Base-by-base conservation (phyloP, 345 rosid species). In the Hibiscus trionum region DNA sequence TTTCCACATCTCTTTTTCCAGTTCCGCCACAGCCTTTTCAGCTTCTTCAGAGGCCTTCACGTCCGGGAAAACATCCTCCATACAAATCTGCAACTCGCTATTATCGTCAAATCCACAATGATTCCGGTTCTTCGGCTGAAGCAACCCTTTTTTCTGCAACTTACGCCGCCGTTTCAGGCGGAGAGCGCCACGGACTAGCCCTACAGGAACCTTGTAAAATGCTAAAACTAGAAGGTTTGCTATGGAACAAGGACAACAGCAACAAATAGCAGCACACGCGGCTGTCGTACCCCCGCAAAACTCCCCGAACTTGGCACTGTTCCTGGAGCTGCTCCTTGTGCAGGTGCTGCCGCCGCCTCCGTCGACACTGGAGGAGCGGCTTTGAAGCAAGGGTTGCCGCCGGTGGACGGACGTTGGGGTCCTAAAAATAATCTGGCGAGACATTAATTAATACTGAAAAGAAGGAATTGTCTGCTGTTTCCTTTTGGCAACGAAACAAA, bases 181-280 rank as follows among this genome's bases (percentile, higher is more conserved):
- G 49, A 73, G 44, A 3, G 86, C 92, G 2, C 80, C 84, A 53
- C 79, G 85, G 73, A 88, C 87, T 17, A 91, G 81, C 3, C 88
- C 82, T 0, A 74, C 81, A 0, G 97, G 97, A 10, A 87, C 81
- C 81, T 86, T 89, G 74, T 79, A 85, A 37, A 91, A 37, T 0
- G 88, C 88, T 67, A 91, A 76, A 1, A 87, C 80, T 49, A 91
- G 59, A 6, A 91, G 71, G 73, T 85, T 85, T 17, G 84, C 77
- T 52, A 89, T 62, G 33, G 87, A 83, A 60, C 86, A 86, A 0
- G 94, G 97, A 59, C 92, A 88, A 46, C 97, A 89, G 49, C 97
- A 91, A 49, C 89, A 86, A 0, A 91, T 85, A 66, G 88, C 97
- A 66, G 91, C 89, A 75, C 97, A 91, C 77, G 85, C 90, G 8